A percentile compares a stretch with the other conserved stretches of the same genome.
Conservation (phyloP, 1,139 yeast species). For the Scheffersomyces titani region DNA sequence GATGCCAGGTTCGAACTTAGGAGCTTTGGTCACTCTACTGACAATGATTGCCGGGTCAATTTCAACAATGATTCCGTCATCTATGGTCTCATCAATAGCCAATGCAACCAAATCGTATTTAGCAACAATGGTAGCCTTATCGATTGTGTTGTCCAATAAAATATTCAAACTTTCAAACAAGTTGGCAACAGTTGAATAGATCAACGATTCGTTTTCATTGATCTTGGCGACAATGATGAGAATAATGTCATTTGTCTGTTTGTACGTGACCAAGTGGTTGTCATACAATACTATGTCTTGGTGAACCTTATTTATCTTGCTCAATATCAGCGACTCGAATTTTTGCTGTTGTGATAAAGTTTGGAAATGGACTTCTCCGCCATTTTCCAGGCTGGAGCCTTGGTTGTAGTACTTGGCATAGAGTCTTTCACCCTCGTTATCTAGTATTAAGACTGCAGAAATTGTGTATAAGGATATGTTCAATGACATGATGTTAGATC, state of each 20-base stretch:
- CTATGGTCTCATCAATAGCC: slow-evolving; percentile 89
- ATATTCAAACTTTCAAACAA: slow-evolving; percentile 80
- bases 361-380: slow-evolving; percentile 17
- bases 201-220: slow-evolving; percentile 83
- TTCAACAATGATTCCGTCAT: slow-evolving; percentile 89
- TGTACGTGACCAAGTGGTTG: slow-evolving; percentile 76
- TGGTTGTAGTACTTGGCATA: slow-evolving; percentile 80
- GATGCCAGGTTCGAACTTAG: slow-evolving; percentile 39
- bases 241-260: slow-evolving; percentile 77
- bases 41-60: slow-evolving; percentile 86
- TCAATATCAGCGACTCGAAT: slow-evolving; percentile 73
- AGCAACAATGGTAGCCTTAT: slow-evolving; percentile 75
- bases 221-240: slow-evolving; percentile 70
- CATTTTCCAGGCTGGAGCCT: slow-evolving; percentile 11
- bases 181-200: slow-evolving; percentile 77
- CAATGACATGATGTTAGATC: slow-evolving; percentile 40
- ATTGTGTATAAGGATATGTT: slow-evolving; percentile 77
- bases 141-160: slow-evolving; percentile 72
- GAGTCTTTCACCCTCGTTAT: slow-evolving; percentile 76
- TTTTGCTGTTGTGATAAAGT: slow-evolving; percentile 65
- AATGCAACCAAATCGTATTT: slow-evolving; percentile 83
- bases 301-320: slow-evolving; percentile 76
- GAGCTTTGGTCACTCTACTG: slow-evolving; percentile 85
- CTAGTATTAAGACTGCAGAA: slow-evolving; percentile 76
- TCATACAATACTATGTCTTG: slow-evolving; percentile 82